Evolutionary conservation across 805 yeast species (phyloP), one percentile per base, ranked within the genome.

Genomic region (Lachancea thermotolerans): DNA sequence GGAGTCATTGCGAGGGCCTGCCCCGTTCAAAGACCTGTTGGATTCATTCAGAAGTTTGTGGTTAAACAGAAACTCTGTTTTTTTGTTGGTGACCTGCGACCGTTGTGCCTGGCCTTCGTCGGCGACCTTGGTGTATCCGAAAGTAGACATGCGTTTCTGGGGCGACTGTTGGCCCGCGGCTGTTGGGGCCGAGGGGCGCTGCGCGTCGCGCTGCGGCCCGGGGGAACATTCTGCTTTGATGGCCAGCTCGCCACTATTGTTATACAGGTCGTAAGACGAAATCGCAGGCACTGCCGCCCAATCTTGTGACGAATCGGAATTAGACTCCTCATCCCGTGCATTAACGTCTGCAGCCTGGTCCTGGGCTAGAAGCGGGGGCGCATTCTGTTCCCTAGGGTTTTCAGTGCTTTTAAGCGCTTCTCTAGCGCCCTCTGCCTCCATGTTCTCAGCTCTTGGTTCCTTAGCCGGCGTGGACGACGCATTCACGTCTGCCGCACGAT

Each of bases 271-370:
- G 46, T 77, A 73, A 40, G 82, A 78, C 2, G 95, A 80, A 27
- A 87, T 81, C 0, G 91, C 81, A 36, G 85, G 83, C 87, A 93
- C 89, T 14, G 85, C 79, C 57, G 84, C 81, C 99, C 99, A 93
- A 11, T 71, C 75, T 31, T 73, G 77, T 14, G 69, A 74, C 9
- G 60, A 66, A 16, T 64, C 68, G 4, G 64, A 62, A 31, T 61
- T 65, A 11, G 33, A 30, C 12, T 4, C 12, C 33, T 30, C 33
- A 5, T 30, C 33, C 9, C 25, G 25, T 21, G 4, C 25, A 21
- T 21, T 7, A 7, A 21, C 25, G 7, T 30, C 33, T 30, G 33
- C 33, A 4, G 33, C 9, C 14, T 11, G 12, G 12, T 8, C 8
- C 33, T 30, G 33, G 14, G 12, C 33, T 4, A 30, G 14, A 30